These are phyloP conservation scores for Lentinus tigrinus DNA, from an alignment of 768 basidiomycete species.

Conservation along the genomic window DNA sequence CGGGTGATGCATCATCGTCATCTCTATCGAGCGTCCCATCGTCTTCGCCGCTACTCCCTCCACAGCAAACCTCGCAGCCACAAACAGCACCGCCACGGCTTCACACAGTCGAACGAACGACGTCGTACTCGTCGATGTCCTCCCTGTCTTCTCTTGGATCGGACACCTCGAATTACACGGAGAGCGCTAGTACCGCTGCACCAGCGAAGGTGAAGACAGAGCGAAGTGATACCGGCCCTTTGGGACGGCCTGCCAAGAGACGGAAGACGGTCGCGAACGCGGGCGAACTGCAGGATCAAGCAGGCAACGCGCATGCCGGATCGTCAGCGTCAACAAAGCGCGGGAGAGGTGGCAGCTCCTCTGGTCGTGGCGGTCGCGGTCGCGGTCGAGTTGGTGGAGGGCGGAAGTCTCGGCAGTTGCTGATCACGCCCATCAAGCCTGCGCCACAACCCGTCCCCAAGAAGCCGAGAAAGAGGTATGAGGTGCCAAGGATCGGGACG, in stretches of 20 bases:
- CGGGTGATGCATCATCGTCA: background rate
- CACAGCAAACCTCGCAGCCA: background rate
- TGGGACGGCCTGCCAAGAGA: conserved; percentile 9
- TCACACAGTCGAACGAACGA: background rate
- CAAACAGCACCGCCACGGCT: background rate
- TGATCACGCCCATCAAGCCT: background rate
- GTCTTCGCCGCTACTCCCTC: background rate
- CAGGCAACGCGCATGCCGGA: background rate
- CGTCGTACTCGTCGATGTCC: background rate
- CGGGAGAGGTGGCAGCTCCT: background rate
- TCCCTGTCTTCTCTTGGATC: conserved; percentile 2
- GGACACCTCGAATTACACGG: background rate
- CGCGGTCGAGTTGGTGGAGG: background rate
- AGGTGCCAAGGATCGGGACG: conserved; percentile 9
- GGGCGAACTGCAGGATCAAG: background rate
- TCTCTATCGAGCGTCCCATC: background rate
- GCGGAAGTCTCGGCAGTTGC: background rate
- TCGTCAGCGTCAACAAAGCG: background rate
- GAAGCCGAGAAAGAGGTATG: conserved; percentile 1
- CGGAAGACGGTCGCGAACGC: conserved; percentile 10
- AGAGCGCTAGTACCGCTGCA: background rate
- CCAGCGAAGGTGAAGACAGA: background rate
- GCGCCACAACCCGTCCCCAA: background rate
- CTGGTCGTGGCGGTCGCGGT: background rate
- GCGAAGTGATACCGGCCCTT: background rate